Base-by-base conservation (phyloP, 1,139 yeast species). In the Debaryomyces fabryi region DNA sequence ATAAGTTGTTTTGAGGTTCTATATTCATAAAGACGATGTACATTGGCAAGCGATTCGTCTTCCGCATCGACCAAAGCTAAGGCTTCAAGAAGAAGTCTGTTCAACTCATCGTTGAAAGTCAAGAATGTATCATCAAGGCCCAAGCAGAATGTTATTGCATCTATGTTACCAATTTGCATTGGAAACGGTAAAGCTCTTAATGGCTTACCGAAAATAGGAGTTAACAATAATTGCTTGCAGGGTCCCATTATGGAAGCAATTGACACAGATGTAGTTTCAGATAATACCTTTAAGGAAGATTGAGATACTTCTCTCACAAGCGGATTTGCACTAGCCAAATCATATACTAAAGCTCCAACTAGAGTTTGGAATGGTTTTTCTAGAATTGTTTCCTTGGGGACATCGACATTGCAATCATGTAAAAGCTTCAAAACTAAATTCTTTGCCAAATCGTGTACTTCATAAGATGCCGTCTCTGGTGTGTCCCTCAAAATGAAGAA, bases 131-230 rank as follows among this genome's bases (percentile, higher is more conserved):
- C 82, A 7, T 89, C 93, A 44, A 93, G 75, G 1, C 86, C 83
- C 52, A 95, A 72, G 60, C 98, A 93, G 65, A 86, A 95, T 0
- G 96, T 85, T 12, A 95, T 89, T 1, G 98, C 99, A 68, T 93
- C 99, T 52, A 95, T 91, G 65, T 93, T 92, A 30, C 99, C 99
- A 49, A 95, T 93, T 69, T 95, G 99, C 97, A 92, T 93, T 3
- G 97, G 96, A 71, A 95, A 93, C 0, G 99, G 99, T 52, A 95
- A 76, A 0, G 99, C 99, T 53, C 99, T 78, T 51, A 95, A 71
- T 1, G 99, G 99, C 62, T 95, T 95, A 6, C 97, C 96, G 71
- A 93, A 95, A 38, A 95, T 93, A 7, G 99, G 99, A 1, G 96
- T 89, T 43, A 95, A 71, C 39, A 95, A 73, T 41, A 92, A 81